phyloP scores from a whole-genome alignment of 805 yeast species.

The Metschnikowia baotianmanensis region DNA sequence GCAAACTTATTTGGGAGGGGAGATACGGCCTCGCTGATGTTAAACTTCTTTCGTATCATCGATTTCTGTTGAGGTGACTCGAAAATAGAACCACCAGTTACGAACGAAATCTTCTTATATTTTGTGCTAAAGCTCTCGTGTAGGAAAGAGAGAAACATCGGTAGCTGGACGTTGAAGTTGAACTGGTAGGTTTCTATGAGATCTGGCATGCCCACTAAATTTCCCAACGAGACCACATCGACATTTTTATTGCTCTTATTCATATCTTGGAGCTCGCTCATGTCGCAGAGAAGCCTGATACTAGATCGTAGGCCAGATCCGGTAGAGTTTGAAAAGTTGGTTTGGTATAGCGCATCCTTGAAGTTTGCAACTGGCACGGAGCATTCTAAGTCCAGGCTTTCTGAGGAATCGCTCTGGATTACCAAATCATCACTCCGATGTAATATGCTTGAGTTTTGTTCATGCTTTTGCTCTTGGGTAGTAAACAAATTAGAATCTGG shows the following conservation, averaged over 20 bases:
- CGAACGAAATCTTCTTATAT: constrained; percentile 26
- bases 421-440: too few relatives aligned
- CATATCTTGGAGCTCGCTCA: constrained; percentile 19
- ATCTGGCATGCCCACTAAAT: constrained; percentile 32
- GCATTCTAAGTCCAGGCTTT: too few relatives aligned
- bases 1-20: constrained; percentile 33
- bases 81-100: constrained; percentile 26
- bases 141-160: constrained; percentile 33
- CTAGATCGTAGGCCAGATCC: constrained; percentile 17
- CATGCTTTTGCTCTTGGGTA: too few relatives aligned
- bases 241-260: constrained; percentile 12
- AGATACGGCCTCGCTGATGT: constrained; percentile 33
- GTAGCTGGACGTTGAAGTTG: constrained; percentile 47
- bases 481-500: too few relatives aligned
- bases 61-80: background rate
- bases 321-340: background rate
- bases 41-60: constrained; percentile 15
- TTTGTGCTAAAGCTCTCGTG: constrained; percentile 24
- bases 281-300: constrained; percentile 27
- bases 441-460: too few relatives aligned
- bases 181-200: constrained; percentile 43
- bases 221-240: constrained; percentile 27
- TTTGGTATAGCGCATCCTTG: background rate
- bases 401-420: too few relatives aligned
- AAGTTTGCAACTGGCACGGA: background rate